These are phyloP conservation scores for Brassica incana DNA, from an alignment of 345 rosid species.

Conservation along the genomic window DNA sequence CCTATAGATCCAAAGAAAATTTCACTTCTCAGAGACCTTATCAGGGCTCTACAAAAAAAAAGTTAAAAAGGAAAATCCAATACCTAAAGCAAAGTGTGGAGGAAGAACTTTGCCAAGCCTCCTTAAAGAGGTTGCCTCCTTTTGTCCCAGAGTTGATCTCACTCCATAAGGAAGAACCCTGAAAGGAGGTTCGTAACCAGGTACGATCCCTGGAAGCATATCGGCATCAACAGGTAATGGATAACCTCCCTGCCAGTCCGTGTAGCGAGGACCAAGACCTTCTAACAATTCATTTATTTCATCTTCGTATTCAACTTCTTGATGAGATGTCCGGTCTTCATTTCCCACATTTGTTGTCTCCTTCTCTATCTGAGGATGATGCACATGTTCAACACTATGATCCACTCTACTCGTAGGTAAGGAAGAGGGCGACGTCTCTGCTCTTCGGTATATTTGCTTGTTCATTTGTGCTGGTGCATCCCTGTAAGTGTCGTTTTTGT, in stretches of 20 bases:
- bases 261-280: constrained; percentile 82
- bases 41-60: constrained; percentile 5
- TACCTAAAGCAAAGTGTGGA: constrained; percentile 96
- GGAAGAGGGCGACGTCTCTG: constrained; percentile 36
- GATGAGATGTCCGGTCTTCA: constrained; percentile 32
- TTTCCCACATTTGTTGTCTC: constrained; percentile 34
- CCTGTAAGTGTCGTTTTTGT: constrained; percentile 67
- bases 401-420: constrained; percentile 36
- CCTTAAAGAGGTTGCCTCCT: constrained; percentile 71
- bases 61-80: constrained; percentile 18
- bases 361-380: constrained; percentile 33
- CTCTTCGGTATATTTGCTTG: constrained; percentile 53
- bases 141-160: constrained; percentile 60
- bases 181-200: constrained; percentile 84
- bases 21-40: constrained; percentile 21
- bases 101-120: constrained; percentile 86
- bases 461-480: constrained; percentile 49
- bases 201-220: constrained; percentile 79
- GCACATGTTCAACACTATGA: constrained; percentile 32
- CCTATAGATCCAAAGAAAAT: constrained; percentile 50
- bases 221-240: constrained; percentile 95
- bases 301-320: constrained; percentile 67
- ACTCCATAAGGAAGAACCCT: constrained; percentile 92
- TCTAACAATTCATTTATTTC: constrained; percentile 77
- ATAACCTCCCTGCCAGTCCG: constrained; percentile 81